Evolutionary conservation across 1,139 yeast species (phyloP), one percentile per base, ranked within the genome.

Genomic region (Zygosaccharomyces pseudobailii): DNA sequence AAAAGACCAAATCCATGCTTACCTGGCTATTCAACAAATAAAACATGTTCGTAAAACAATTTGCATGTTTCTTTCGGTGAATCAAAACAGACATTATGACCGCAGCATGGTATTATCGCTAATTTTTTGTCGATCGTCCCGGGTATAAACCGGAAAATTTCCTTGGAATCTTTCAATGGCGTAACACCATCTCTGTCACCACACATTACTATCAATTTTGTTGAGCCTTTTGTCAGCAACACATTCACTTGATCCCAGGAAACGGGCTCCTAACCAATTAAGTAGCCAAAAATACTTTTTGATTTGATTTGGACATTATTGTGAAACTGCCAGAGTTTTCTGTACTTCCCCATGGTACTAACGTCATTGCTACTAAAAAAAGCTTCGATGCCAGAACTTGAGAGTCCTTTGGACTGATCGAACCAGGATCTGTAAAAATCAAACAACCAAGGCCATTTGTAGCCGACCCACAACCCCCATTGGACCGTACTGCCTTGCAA

Each of bases 371-470:
- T 51, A 42, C 52, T 51, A 35, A 61, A 62, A 43, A 61, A 63
- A 20, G 51, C 51, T 36, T 45, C 49, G n/a, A 63, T 63, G 0
- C 68, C 68, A 4, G 64, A 56, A 42, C 67, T 62, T 22, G 55
- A 27, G 8, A 63, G 47, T 10, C 68, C 68, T 38, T 56, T 61
- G 23, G 49, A 50, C 46, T 62, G 67, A 45, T 63, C 68, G 36
- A 62, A 61, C 43, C 53, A 48, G 3, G 43, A 49, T 45, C 68
- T 56, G 45, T 61, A 62, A 35, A 55, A 49, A 42, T 62, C 63
- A 39, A 62, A 56, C 10, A 59, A 7, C 49, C 55, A 52, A 2
- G 67, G 64, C n/a, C 46, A 31, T 17, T 37, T 53, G 28, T 46
- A 55, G 8, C 60, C 37, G 3, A 50, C 21, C 10, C 43, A 44